Base-by-base conservation (phyloP, 2,329 filamentous ascomycete species). In the Fusarium vanettenii region DNA sequence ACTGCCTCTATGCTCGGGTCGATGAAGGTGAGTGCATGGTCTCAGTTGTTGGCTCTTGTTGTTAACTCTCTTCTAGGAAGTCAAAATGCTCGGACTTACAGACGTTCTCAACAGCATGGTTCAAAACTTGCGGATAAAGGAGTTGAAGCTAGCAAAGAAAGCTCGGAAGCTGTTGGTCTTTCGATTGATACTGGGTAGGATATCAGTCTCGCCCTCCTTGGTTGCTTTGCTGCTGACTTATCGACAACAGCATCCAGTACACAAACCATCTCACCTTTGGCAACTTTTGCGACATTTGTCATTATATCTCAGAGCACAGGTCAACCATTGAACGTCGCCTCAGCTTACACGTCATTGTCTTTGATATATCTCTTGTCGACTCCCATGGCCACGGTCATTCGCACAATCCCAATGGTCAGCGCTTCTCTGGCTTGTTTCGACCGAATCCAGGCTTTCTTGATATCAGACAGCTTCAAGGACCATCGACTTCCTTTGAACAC, bases 201-300 rank as follows among this genome's bases (percentile, higher is more conserved):
- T 6, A n/a, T 52, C 6, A 13, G 3, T 7, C 5, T n/a, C 6
- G 9, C 16, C 43, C 8, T 27, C 8, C 3, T 48, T 18, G 9
- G 16, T 10, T 18, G 3, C 9, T 6, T 9, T n/a, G 5, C 6
- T 4, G 7, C 41, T 67, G 3, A 27, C 45, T 13, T 0, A 43
- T 4, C 4, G 1, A 2, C 1, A 5, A 11, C 9, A 69, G 66
- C 29, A 16, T 61, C 43, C 16, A 69, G 33, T 0, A 67, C 60
- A 45, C 64, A 69, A 41, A 66, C 55, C 6, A 56, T 71, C 13
- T 41, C 69, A 6, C 69, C 69, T 0, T 33, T 71, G 10, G 62
- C 69, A 16, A 71, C 62, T 9, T 70, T 71, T 55, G 69, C 69
- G 10, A 71, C 69, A 4, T 71, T 70, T 60, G 63, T 71, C 13